Base-by-base conservation (phyloP, 2,329 filamentous ascomycete genomes). In the Arthrobotrys pseudoclavata region DNA sequence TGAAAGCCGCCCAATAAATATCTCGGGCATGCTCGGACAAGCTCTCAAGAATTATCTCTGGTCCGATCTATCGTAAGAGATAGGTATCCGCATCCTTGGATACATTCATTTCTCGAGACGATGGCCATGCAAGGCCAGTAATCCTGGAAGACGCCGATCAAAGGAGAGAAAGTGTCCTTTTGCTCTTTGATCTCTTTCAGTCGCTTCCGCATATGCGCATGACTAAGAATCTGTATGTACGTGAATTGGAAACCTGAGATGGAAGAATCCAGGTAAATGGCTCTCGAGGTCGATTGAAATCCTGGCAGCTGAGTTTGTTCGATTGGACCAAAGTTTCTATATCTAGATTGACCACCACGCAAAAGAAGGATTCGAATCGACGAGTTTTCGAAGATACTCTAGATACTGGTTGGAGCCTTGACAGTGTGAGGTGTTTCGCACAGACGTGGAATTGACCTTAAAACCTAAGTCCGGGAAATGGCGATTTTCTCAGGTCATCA, bases 121-220 rank as follows among this genome's bases (percentile, higher is more conserved):
- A 40, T 37, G 18, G 31, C 47, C 48, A 64, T 72, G 60, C 50
- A 53, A 60, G 45, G 47, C 34, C 26, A 55, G 63, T 34, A 62
- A 76, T 76, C 71, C 71, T 76, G 31, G 64, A 76, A 53, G 47
- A 76, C 63, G 57, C 64, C 71, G 55, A 69, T 60, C 57, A 69
- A 63, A 53, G 47, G 29, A 40, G 57, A 52, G n/a, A 12, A 22
- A 22, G 42, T 45, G 42, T 20, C 42, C 13, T 5, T 55, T 31
- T 31, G 7, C 31, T 34, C 31, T 48, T 34, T 52, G 26, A 67
- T 60, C 61, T 64, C 9, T 13, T 53, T 57, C 13, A 9, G 31
- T 52, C 26, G 29, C 47, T 13, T 57, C n/a, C 55, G 47, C 61
- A 50, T 52, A 42, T 52, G 48, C 48, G 57, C 47, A 62, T 71